phyloP scores from a whole-genome alignment of 2,329 filamentous ascomycete genomes.

The Pseudogymnoascus sp. region DNA sequence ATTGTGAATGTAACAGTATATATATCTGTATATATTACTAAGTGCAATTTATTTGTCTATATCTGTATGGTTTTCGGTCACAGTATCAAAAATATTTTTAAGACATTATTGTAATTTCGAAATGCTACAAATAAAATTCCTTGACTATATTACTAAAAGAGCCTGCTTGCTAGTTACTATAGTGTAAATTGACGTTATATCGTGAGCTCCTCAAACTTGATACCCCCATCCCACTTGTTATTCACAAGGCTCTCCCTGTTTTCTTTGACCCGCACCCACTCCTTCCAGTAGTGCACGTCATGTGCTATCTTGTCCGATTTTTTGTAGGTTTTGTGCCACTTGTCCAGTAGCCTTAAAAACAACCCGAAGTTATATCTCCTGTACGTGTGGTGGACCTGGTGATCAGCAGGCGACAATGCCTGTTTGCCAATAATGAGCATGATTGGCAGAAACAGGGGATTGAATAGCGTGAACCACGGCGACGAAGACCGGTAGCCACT shows the following conservation, averaged over 20 bases:
- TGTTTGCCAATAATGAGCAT: neutral
- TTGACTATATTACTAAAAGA: neutral
- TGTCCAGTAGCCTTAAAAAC: neutral
- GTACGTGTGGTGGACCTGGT: neutral
- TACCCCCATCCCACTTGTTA: neutral
- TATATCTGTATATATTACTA: too few relatives aligned
- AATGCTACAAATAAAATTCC: neutral
- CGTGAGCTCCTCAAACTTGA: neutral
- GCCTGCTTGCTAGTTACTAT: neutral
- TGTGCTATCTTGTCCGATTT: constrained; percentile 1
- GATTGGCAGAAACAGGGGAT: neutral
- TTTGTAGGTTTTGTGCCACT: neutral
- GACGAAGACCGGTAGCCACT: neutral
- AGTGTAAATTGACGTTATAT: neutral
- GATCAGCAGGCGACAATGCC: neutral
- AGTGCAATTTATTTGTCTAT: neutral
- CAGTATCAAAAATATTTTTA: too few relatives aligned
- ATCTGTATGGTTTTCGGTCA: too few relatives aligned
- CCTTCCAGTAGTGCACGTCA: constrained; percentile 1
- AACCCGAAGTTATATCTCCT: neutral
- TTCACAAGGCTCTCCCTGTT: neutral
- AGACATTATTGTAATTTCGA: too few relatives aligned
- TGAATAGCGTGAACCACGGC: neutral
- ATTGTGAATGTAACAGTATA: too few relatives aligned
- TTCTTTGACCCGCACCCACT: neutral